Evolutionary conservation across 345 rosid genomes (phyloP).

Genomic region (Acer saccharum): DNA sequence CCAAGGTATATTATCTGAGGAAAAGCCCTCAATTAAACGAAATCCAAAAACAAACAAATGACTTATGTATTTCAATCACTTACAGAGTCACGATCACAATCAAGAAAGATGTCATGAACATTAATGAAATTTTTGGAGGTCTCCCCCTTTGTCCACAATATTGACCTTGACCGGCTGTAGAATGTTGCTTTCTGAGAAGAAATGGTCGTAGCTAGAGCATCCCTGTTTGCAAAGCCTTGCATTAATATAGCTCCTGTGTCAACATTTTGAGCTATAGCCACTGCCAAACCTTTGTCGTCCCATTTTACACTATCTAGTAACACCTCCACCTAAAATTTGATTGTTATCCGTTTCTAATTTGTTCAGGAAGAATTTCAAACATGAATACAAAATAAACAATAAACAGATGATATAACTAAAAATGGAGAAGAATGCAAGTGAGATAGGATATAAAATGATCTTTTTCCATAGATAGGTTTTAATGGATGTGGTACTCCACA

Average conservation of each 20-base stretch:
- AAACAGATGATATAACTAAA: neutral
- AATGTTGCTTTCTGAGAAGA: conserved; percentile 85
- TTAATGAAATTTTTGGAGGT: conserved; percentile 86
- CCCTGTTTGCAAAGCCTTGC: conserved; percentile 92
- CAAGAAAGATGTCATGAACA: conserved; percentile 70
- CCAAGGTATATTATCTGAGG: conserved; percentile 88
- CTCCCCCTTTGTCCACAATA: conserved; percentile 93
- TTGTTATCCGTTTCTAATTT: conserved; percentile 6
- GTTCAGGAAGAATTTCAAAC: neutral
- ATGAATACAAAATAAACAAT: neutral
- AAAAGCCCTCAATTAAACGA: conserved; percentile 9
- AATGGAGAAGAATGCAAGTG: neutral
- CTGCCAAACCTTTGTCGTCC: conserved; percentile 96
- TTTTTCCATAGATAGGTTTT: neutral
- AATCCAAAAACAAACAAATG: neutral
- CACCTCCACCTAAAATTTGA: conserved; percentile 53
- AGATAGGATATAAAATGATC: neutral
- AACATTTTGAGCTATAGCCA: conserved; percentile 92
- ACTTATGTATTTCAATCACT: conserved; percentile 22
- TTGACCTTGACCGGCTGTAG: conserved; percentile 82
- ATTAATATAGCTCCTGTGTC: conserved; percentile 87
- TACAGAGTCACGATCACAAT: conserved; percentile 89
- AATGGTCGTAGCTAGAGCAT: conserved; percentile 70
- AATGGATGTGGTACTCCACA: neutral
- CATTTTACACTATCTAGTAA: conserved; percentile 79